A percentile compares a stretch with the other conserved stretches of the same genome.
phyloP scores from a whole-genome alignment of 129 eudicot species.

The Lonicera japonica region DNA sequence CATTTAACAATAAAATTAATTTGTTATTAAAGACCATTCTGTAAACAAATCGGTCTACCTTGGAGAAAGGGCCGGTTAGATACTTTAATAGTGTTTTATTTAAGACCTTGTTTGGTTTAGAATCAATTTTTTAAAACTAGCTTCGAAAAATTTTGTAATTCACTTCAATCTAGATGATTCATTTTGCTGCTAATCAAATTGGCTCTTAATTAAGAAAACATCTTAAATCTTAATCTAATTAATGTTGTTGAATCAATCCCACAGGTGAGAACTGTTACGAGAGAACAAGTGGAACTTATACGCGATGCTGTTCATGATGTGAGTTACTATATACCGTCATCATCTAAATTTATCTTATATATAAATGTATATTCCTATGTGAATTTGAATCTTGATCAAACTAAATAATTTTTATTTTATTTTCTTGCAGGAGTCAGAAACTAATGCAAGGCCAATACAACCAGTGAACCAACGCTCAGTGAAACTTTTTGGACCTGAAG shows the following conservation, averaged over 20 bases:
- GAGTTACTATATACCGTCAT: conserved; percentile 18
- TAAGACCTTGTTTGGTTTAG: too few species aligned
- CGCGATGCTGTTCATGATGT: conserved; percentile 60
- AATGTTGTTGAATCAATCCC: background rate
- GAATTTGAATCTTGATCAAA: background rate
- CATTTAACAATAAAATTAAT: too few species aligned
- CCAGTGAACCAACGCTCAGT: conserved; percentile 36
- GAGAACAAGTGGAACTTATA: conserved; percentile 31
- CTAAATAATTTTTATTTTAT: background rate
- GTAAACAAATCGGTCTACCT: too few species aligned
- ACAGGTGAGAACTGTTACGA: conserved; percentile 56
- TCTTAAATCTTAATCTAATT: too few species aligned
- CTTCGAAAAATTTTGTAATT: too few species aligned
- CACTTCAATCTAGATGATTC: too few species aligned
- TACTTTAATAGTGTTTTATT: too few species aligned
- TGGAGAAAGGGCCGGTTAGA: too few species aligned
- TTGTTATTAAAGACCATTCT: too few species aligned
- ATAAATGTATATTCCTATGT: background rate
- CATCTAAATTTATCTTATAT: background rate
- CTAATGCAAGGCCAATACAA: conserved; percentile 78
- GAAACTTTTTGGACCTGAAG: conserved; percentile 31
- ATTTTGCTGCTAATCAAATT: too few species aligned
- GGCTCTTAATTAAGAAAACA: background rate
- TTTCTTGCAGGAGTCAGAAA: conserved; percentile 43
- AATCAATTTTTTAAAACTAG: too few species aligned